Evolutionary conservation across 371 early-diverging fungal species (phyloP), one percentile per base, ranked within the genome.

Genomic region (Syncephalastrum sp.): DNA sequence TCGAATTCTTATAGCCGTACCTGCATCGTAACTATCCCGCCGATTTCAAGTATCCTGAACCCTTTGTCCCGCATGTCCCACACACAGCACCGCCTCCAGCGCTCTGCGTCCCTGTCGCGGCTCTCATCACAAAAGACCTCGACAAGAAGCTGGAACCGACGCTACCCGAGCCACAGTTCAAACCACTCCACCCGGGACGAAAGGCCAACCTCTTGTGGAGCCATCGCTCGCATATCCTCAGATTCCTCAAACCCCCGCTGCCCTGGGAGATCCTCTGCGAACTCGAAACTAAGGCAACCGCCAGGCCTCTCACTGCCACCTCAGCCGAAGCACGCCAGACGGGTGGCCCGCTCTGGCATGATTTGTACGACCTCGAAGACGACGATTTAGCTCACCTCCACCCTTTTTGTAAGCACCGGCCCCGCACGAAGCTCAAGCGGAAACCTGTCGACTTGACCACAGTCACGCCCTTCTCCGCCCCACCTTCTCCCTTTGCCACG

Each of bases 1-100:
- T 21, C 21, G 21, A 21, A 19, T 21, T 41, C 47, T 0, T 45
- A 19, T 61, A 71, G 75, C 69, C 72, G 44, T 70, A 68, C 60
- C 23, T 72, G 5, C 45, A 69, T 44, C 48, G 47, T 1, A 57
- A 67, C 42, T 50, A 55, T 24, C 68, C 68, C 4, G 47, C 54
- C 8, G 59, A 64, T 21, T 25, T 58, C 5, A 42, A 38, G 5
- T 10, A 24, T n/a, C 71, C 74, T 17, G 56, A 56, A 10, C 75
- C 79, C 5, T 58, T 75, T 25, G 63, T 74, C 4, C 59, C 75
- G 5, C 72, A 74, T 57, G 63, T 61, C 3, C 71, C 72, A 8
- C 71, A 67, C 17, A 79, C 79, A 27, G 68, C 79, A 4, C 79
- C 79, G 7, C 79, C 79, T 6, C 71, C 72, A 7, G 54, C 59